Base-by-base conservation (phyloP, 352 stramenopile genomes). In the Pythium guiyangense region DNA sequence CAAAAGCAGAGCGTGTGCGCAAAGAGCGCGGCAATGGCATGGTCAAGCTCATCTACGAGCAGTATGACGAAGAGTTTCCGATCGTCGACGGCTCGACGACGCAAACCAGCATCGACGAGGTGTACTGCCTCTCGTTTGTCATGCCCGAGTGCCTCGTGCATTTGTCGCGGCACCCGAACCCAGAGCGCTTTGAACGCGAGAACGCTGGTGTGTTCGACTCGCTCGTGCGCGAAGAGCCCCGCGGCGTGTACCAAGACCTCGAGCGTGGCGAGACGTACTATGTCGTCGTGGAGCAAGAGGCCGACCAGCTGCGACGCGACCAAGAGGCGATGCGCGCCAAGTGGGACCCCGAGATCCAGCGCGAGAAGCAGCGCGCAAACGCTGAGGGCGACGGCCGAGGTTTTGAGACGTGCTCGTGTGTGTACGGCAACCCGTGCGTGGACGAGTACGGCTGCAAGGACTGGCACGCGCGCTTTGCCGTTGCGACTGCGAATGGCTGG, bases 361-460 rank as follows among this genome's bases (percentile, higher is more conserved):
- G 66, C 15, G 48, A 78, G 20, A 70, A 74, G 42, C 57, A 78
- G 29, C 14, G 6, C 22, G 69, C 73, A 20, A 45, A 56, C 4
- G 53, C 67, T 26, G 74, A 84, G 52, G 68, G 81, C 39, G 81
- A 92, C 48, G 79, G 77, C 12, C 63, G 83, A 11, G 80, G 75
- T 1, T 86, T 93, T 52, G 88, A 97, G 66, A 84, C 66, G 22
- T 97, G 88, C 63, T 94, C 78, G 29, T 97, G 88, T 59, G 77
- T 96, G 22, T 94, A 96, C 46, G 87, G 88, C 2, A 96, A 96
- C 63, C 88, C 88, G 37, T 97, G 88, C 49, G 81, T 92, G 31
- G 88, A 96, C 55, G 80, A 97, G 48, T 97, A 97, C 49, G 84
- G 84, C 17, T 97, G 88, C 55, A 88, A 83, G 40, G 83, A 97